These are phyloP conservation scores for Furcasterigmium sp. DNA, from an alignment of 2,329 filamentous ascomycete genomes.

Conservation along the genomic window DNA sequence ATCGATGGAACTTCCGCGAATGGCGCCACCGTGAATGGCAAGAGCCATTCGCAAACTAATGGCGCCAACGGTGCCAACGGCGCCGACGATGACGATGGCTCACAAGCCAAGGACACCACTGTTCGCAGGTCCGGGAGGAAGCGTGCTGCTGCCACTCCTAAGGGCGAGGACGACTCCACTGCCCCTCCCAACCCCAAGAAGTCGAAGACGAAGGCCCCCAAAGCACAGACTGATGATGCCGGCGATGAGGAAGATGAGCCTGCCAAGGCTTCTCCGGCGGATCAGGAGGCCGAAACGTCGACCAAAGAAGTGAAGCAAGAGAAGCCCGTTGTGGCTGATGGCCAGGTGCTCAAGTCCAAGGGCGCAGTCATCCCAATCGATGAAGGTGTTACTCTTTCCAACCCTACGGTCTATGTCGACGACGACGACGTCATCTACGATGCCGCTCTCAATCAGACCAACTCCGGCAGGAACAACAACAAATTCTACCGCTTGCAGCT, in stretches of 20 bases:
- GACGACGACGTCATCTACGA: conserved; percentile 66
- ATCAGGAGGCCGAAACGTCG: conserved; percentile 20
- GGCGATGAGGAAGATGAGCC: conserved; percentile 32
- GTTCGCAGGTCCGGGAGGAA: conserved; percentile 3
- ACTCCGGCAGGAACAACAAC: conserved; percentile 67
- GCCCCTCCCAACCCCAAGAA: background rate
- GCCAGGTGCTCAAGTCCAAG: conserved; percentile 41
- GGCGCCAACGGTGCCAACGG: conserved; percentile 2
- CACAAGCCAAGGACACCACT: conserved; percentile 8
- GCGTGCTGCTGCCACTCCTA: background rate
- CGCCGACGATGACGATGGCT: background rate
- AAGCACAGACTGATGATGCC: conserved; percentile 1
- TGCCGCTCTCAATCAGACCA: conserved; percentile 74
- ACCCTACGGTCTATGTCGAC: conserved; percentile 60
- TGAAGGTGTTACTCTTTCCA: conserved; percentile 29
- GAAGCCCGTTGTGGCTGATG: conserved; percentile 31
- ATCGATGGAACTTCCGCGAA: conserved; percentile 10
- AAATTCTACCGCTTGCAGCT: conserved; percentile 74
- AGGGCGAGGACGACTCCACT: background rate
- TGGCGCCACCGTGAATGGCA: conserved; percentile 2
- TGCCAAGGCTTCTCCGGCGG: conserved; percentile 13
- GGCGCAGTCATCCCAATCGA: conserved; percentile 46
- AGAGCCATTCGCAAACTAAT: background rate
- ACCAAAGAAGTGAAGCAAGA: conserved; percentile 16
- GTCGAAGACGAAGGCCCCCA: background rate